Evolutionary conservation across 2,329 filamentous ascomycete genomes (phyloP), one percentile per base, ranked within the genome.

Genomic region (Paecilomyces dactylethromorphus): DNA sequence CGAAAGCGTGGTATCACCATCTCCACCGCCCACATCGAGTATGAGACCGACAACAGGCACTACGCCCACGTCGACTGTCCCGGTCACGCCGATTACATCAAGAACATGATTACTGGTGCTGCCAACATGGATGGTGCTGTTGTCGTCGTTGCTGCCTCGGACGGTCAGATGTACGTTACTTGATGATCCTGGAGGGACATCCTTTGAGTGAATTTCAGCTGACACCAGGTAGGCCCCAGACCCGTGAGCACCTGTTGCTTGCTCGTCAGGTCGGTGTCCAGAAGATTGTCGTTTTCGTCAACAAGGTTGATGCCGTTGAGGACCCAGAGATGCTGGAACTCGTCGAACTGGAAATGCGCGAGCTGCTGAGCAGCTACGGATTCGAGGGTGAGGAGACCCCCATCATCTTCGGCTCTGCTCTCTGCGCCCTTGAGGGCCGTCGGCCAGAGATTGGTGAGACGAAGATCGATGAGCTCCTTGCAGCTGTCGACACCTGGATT

Each of bases 61-160:
- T 99, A 99, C 82, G 94, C 94, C 71, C 94, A 99, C 86, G 94
- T 99, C 82, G 94, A 99, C 86, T 99, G 94, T 81, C 94, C 94
- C 60, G 94, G 94, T 80, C 94, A 99, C 88, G 94, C 94, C 80
- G 94, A 99, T 91, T 99, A 99, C 85, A 97, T 99, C 84, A 99
- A 99, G 87, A 99, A 99, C 88, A 99, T 99, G 94, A 99, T 99
- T 78, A 99, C 94, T 67, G 94, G 94, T 87, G 92, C 94, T 64
- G 93, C 95, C 71, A 96, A 92, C 84, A 99, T 99, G 94, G 94
- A 99, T 71, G 94, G 94, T 71, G 93, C 94, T 71, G 93, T 99
- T 75, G 97, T 99, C 71, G 94, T 99, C 67, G 95, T 99, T 70
- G 95, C 95, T 69, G 94, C 94, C 68, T 96, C 92, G 39, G 94